Evolutionary conservation across 306 rosid species (phyloP), one percentile per base, ranked within the genome.

Genomic region (Geum urbanum): DNA sequence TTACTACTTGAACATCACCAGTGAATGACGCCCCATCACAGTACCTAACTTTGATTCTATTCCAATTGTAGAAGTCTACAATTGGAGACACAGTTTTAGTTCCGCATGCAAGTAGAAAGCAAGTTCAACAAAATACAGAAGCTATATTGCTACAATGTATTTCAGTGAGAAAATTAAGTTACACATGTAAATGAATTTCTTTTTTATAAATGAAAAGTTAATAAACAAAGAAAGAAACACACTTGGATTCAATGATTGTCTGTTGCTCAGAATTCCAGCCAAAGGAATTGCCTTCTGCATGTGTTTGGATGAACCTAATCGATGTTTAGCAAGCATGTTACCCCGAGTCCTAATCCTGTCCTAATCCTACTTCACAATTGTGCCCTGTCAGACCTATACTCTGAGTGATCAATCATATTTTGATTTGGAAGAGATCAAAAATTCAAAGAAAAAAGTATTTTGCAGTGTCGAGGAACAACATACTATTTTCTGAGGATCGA

Each of bases 11-110:
- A 37, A 88, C 91, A 68, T 94, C 99, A 55, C 99, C 99, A 0
- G 97, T 91, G 79, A 94, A 94, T 49, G 99, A 94, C 47, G 96
- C 66, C 43, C 99, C 99, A 59, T 94, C 99, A 22, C 99, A 94
- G 74, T 91, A 91, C 76, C 99, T 82, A 78, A 94, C 85, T 85
- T 86, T 90, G 80, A 94, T 73, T 83, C 88, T 82, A 60, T 94
- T 87, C 99, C 99, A 94, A 56, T 91, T 82, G 69, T 88, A 91
- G 75, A 94, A 94, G 76, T 91, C 99, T 91, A 83, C 16, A 69
- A 78, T 24, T 13, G 19, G 55, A 50, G 79, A 69, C 40, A 67
- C 35, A 56, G 51, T 32, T n/a, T 43, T 15, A 50, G 10, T 57
- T 57, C 63, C 47, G 37, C 43, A 35, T 47, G 11, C 14, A 48